Percentiles rank a stretch among this genome's conserved stretches.
These are phyloP conservation scores for Morella rubra DNA, from an alignment of 306 rosid genomes.

Conservation along the genomic window DNA sequence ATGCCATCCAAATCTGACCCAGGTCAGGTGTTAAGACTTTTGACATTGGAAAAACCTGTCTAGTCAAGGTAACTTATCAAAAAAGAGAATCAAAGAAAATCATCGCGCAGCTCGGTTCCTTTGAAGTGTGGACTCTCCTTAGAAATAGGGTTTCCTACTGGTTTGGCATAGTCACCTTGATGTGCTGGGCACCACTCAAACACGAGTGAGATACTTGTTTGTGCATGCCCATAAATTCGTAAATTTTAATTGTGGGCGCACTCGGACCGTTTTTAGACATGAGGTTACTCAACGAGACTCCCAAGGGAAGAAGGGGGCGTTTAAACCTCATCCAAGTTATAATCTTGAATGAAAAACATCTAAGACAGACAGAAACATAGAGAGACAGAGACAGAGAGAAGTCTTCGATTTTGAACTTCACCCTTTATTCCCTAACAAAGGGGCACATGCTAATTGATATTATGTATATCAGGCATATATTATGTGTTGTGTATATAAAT, in stretches of 20 bases:
- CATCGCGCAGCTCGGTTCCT: not conserved
- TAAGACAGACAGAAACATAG: too few relatives aligned
- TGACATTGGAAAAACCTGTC: too few relatives aligned
- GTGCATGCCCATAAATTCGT: not conserved
- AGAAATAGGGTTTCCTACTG: not conserved
- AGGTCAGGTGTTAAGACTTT: not conserved
- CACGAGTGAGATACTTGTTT: not conserved
- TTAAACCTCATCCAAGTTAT: not conserved
- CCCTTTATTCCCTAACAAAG: not conserved
- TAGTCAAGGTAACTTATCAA: too few relatives aligned
- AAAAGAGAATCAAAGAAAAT: not conserved
- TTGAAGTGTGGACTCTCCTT: not conserved
- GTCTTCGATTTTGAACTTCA: not conserved
- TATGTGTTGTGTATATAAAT: too few relatives aligned
- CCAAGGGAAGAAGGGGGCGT: not conserved
- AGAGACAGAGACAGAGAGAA: not conserved
- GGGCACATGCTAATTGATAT: too few relatives aligned
- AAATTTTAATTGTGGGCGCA: not conserved
- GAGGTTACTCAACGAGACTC: too few relatives aligned
- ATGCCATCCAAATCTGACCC: not conserved
- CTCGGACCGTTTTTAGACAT: not conserved
- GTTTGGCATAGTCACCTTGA: not conserved
- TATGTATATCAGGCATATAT: too few relatives aligned
- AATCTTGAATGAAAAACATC: not conserved
- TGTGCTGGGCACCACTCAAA: not conserved